phyloP scores from a whole-genome alignment of 2,329 filamentous ascomycete genomes.

The Colletotrichum orchidophilum region DNA sequence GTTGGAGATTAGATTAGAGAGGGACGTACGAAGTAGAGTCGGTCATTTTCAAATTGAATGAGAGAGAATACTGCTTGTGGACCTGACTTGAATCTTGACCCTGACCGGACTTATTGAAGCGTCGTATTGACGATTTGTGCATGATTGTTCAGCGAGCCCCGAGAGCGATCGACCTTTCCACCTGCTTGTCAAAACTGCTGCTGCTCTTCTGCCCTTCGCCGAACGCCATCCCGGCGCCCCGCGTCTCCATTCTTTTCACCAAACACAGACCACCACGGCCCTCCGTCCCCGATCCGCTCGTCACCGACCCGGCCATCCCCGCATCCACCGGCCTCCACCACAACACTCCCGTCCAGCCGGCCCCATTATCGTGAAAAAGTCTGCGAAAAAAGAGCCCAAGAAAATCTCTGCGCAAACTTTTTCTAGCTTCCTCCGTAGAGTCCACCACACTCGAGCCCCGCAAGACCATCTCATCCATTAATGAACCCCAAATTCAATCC shows the following conservation, averaged over 20 bases:
- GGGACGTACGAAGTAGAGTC: too few species aligned
- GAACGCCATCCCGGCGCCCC: background rate
- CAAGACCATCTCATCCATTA: background rate
- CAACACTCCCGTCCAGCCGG: background rate
- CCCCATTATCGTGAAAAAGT: background rate
- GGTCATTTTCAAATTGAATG: too few species aligned
- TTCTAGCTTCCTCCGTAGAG: too few species aligned
- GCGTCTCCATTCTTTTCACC: background rate
- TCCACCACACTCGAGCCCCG: background rate
- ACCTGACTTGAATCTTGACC: too few species aligned
- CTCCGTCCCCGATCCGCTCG: background rate
- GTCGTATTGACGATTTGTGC: too few species aligned
- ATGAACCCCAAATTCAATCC: accelerated
- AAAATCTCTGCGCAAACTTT: background rate
- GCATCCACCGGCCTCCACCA: background rate
- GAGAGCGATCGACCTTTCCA: too few species aligned
- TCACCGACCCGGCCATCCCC: background rate
- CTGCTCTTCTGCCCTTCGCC: too few species aligned
- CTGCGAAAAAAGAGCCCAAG: background rate
- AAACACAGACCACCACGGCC: background rate
- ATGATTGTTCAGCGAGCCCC: background rate
- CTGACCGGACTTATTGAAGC: too few species aligned
- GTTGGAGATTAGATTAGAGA: too few species aligned
- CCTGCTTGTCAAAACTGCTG: too few species aligned
- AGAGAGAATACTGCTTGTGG: too few species aligned